Evolutionary conservation across 805 yeast species (phyloP).

Genomic region (Starmera quercuum): DNA sequence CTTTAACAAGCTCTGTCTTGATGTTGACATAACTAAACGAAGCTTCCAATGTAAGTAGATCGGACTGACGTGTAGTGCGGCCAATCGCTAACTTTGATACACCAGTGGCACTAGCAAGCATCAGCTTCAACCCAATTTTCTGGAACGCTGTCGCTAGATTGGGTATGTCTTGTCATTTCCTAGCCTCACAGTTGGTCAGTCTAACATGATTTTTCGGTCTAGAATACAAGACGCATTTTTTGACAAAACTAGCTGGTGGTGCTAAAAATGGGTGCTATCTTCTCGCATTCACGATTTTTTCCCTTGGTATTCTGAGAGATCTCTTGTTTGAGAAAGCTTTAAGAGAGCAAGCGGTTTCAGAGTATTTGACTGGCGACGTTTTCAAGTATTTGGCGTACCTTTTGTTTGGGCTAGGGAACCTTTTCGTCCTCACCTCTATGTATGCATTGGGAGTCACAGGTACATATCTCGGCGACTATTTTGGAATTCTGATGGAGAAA

Average conservation of each 20-base stretch:
- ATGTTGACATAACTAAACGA: constrained; percentile 15
- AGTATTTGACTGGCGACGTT: constrained; percentile 35
- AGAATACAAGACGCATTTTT: constrained; percentile 70
- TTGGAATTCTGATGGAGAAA: constrained; percentile 88
- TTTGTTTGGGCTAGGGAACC: constrained; percentile 62
- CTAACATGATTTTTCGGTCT: neutral
- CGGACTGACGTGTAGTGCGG: neutral
- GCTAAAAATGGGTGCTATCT: constrained; percentile 74
- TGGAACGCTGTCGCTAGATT: constrained; percentile 91
- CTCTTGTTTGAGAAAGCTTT: constrained; percentile 66
- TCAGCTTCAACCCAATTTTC: constrained; percentile 87
- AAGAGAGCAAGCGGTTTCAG: constrained; percentile 58
- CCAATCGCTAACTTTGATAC: neutral
- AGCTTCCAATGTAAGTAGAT: constrained; percentile 15
- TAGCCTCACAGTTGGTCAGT: neutral
- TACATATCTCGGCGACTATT: constrained; percentile 94
- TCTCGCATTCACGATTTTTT: constrained; percentile 76
- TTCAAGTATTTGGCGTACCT: constrained; percentile 46
- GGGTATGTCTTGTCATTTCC: constrained; percentile 19
- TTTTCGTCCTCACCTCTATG: constrained; percentile 81
- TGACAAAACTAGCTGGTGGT: constrained; percentile 70
- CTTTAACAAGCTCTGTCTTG: constrained; percentile 15
- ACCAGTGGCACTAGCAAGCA: constrained; percentile 48
- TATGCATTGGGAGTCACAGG: constrained; percentile 92
- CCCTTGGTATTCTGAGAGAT: constrained; percentile 80